A percentile compares a stretch with the other conserved stretches of the same genome.
Conservation (phyloP, 2,329 filamentous ascomycete species). For the Drechslerella dactyloides region DNA sequence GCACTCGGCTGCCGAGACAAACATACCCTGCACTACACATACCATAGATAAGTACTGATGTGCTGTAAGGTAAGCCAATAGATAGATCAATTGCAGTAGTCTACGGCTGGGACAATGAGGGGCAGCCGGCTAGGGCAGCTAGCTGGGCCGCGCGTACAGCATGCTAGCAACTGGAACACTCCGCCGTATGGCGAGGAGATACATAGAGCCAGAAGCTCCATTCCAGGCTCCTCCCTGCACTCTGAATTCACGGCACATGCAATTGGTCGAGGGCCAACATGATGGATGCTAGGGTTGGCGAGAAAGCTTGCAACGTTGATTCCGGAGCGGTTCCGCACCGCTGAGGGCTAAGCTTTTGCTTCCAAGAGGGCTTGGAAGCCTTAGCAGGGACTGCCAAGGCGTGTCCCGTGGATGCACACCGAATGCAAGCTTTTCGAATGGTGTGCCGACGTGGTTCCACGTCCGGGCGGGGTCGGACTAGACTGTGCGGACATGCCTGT, state of each 20-base stretch:
- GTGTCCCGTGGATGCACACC: conserved; percentile 31
- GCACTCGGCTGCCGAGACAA: too few species aligned
- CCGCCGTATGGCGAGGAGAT: conserved; percentile 1
- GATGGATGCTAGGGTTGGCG: too few species aligned
- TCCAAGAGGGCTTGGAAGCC: conserved; percentile 29
- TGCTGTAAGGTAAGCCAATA: too few species aligned
- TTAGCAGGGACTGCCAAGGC: conserved; percentile 36
- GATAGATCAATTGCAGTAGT: background rate
- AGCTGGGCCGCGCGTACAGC: conserved; percentile 29
- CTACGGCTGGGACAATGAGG: background rate
- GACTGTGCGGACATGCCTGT: too few species aligned
- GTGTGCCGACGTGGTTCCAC: too few species aligned
- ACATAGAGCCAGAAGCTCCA: conserved; percentile 1
- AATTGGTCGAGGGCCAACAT: too few species aligned
- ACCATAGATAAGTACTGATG: too few species aligned
- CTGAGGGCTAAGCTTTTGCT: conserved; percentile 42
- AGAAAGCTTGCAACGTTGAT: too few species aligned
- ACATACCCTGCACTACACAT: too few species aligned
- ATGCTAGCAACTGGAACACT: background rate
- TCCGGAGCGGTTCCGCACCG: too few species aligned
- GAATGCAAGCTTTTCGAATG: background rate
- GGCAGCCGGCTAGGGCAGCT: background rate
- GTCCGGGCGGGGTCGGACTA: too few species aligned
- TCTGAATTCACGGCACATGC: background rate
- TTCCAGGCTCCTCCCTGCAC: too few species aligned